Evolutionary conservation across 352 stramenopile species (phyloP).

Genomic region (Phytophthora colocasiae): DNA sequence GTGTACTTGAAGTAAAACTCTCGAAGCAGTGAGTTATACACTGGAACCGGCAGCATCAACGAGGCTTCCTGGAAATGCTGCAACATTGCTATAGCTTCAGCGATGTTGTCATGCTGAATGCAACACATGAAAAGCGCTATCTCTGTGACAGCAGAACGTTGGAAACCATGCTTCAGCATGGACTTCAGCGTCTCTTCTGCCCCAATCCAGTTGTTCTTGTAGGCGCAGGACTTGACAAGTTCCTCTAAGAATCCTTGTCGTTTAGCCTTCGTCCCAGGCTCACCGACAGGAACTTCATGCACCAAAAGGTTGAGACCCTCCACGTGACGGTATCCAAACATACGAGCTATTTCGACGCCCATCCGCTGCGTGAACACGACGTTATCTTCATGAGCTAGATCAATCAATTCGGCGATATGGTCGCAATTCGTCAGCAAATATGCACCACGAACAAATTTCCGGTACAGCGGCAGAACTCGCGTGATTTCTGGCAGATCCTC

Average conservation of each 20-base stretch:
- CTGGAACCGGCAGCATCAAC: conserved; percentile 60
- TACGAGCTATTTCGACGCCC: conserved; percentile 69
- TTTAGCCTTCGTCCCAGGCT: conserved; percentile 31
- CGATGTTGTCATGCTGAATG: conserved; percentile 50
- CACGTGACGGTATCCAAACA: conserved; percentile 61
- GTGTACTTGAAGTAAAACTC: conserved; percentile 87
- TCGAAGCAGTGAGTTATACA: conserved; percentile 75
- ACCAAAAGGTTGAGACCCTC: conserved; percentile 65
- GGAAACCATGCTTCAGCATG: conserved; percentile 52
- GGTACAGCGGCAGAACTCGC: conserved; percentile 61
- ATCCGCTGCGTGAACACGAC: conserved; percentile 70
- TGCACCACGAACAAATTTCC: conserved; percentile 75
- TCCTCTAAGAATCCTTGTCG: conserved; percentile 66
- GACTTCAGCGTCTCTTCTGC: conserved; percentile 57
- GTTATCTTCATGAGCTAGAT: conserved; percentile 50
- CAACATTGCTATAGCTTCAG: conserved; percentile 48
- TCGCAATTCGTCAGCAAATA: conserved; percentile 72
- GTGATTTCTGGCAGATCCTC: conserved; percentile 40
- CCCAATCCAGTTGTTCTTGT: conserved; percentile 64
- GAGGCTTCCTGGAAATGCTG: conserved; percentile 52
- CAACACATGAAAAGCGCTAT: conserved; percentile 73
- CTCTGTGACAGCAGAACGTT: conserved; percentile 62
- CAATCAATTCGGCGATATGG: conserved; percentile 64
- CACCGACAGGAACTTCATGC: conserved; percentile 40
- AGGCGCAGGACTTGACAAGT: conserved; percentile 72